These are phyloP conservation scores for Teratosphaeria destructans DNA, from an alignment of 2,329 filamentous ascomycete species.

Conservation along the genomic window DNA sequence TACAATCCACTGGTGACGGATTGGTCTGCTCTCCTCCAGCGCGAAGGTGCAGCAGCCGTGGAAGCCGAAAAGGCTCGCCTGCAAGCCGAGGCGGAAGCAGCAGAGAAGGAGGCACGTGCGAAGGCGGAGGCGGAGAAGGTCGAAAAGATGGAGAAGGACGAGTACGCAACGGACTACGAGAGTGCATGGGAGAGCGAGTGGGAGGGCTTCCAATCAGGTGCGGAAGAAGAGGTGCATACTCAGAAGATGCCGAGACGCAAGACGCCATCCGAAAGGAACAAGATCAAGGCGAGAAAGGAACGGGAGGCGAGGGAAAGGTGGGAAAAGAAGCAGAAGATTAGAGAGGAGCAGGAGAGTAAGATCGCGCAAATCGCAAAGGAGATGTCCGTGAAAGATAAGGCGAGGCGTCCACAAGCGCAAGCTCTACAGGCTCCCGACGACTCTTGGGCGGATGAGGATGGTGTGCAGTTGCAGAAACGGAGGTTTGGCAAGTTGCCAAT, in stretches of 20 bases:
- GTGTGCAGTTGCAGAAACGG: constrained; percentile 49
- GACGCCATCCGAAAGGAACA: constrained; percentile 77
- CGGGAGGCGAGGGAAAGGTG: constrained; percentile 68
- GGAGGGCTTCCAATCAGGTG: constrained; percentile 43
- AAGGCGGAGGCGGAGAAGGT: constrained; percentile 66
- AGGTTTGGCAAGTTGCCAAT: constrained; percentile 63
- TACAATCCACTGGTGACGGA: constrained; percentile 88
- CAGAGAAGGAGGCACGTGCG: constrained; percentile 56
- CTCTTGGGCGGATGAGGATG: constrained; percentile 20
- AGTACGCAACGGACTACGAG: constrained; percentile 52
- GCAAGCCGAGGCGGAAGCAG: constrained; percentile 55
- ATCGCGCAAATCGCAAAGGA: constrained; percentile 62
- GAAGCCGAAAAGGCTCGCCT: constrained; percentile 68
- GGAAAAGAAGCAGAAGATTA: constrained; percentile 63
- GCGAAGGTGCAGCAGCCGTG: constrained; percentile 69
- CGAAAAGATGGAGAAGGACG: constrained; percentile 60
- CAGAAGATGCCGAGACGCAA: constrained; percentile 71
- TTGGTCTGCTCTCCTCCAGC: constrained; percentile 65
- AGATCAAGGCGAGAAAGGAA: constrained; percentile 77
- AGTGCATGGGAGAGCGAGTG: constrained; percentile 86
- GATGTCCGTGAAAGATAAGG: constrained; percentile 48
- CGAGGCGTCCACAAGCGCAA: constrained; percentile 12
- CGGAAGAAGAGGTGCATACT: constrained; percentile 50
- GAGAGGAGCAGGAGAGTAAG: constrained; percentile 58
- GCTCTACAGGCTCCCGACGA: constrained; percentile 4